A percentile compares a stretch with the other conserved stretches of the same genome.
Conservation (phyloP, 306 rosid genomes). For the Cyamopsis tetragonoloba region DNA sequence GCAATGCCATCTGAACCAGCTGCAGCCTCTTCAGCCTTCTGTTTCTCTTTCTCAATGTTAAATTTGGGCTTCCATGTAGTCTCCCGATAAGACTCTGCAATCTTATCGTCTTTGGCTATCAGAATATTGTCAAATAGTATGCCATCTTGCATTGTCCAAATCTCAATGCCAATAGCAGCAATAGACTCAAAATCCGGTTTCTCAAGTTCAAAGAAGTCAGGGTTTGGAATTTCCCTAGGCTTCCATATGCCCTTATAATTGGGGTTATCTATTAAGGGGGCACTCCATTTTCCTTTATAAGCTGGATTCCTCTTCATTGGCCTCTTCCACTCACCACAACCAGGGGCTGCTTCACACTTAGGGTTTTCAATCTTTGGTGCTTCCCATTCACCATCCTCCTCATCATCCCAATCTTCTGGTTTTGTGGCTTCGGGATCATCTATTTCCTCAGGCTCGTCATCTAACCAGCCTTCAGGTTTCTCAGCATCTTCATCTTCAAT, state of each 20-base stretch:
- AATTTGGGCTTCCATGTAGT: slow-evolving; percentile 92
- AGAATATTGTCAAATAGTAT: slow-evolving; percentile 81
- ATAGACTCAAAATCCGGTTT: slow-evolving; percentile 79
- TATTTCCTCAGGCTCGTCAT: slow-evolving; percentile 91
- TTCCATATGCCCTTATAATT: slow-evolving; percentile 93
- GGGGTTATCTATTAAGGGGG: slow-evolving; percentile 80
- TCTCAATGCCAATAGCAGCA: slow-evolving; percentile 91
- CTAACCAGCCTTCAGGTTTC: slow-evolving; percentile 98
- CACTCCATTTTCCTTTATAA: slow-evolving; percentile 94
- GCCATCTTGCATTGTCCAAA: slow-evolving; percentile 99
- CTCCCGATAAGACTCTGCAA: slow-evolving; percentile 68
- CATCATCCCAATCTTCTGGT: slow-evolving; percentile 96
- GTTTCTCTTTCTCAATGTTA: slow-evolving; percentile 71
- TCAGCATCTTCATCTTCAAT: slow-evolving; percentile 85
- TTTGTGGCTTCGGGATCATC: slow-evolving; percentile 90
- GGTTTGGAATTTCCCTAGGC: slow-evolving; percentile 86
- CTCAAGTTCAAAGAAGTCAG: slow-evolving; percentile 74
- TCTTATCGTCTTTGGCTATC: slow-evolving; percentile 69
- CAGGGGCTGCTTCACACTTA: slow-evolving; percentile 72
- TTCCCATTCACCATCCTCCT: slow-evolving; percentile 94
- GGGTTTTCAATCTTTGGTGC: slow-evolving; percentile 83
- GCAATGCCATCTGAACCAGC: slow-evolving; percentile 48
- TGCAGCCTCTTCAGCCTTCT: slow-evolving; percentile 64
- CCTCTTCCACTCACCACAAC: slow-evolving; percentile 93
- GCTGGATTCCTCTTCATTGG: slow-evolving; percentile 91